These are phyloP conservation scores for Penicillium thymicola DNA, from an alignment of 2,329 filamentous ascomycete species.

Conservation along the genomic window DNA sequence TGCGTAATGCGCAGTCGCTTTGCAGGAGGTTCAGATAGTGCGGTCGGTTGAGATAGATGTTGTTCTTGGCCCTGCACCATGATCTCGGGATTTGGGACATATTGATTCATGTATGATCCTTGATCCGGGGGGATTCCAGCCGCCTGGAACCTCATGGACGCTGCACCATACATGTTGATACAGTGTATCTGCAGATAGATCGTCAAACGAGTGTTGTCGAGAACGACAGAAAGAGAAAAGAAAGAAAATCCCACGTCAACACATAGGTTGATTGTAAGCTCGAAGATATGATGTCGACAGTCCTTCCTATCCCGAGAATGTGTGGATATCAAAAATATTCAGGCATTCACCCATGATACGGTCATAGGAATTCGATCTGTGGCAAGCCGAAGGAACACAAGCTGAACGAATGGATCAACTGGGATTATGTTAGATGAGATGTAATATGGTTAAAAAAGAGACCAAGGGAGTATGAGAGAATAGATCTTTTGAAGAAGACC, in stretches of 20 bases:
- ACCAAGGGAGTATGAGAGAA: neutral
- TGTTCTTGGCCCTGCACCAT: neutral
- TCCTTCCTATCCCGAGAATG: constrained; percentile 7
- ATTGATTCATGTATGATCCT: constrained; percentile 16
- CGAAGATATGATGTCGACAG: neutral
- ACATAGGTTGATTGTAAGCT: neutral
- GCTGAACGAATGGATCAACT: constrained; percentile 3
- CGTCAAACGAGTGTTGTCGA: neutral
- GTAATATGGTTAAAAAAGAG: neutral
- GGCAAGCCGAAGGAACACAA: constrained; percentile 2
- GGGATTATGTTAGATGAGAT: neutral
- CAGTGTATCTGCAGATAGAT: constrained; percentile 5
- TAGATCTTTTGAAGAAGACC: constrained; percentile 4
- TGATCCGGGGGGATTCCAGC: constrained; percentile 8
- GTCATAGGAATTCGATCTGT: constrained; percentile 13
- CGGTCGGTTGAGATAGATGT: neutral
- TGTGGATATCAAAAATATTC: constrained; percentile 20
- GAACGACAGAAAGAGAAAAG: neutral
- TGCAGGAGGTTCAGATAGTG: constrained; percentile 14
- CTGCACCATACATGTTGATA: constrained; percentile 25
- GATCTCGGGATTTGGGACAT: constrained; percentile 4
- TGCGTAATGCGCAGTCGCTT: constrained; percentile 20
- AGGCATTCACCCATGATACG: constrained; percentile 25
- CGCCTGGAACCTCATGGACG: constrained; percentile 19
- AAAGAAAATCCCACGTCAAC: neutral